phyloP scores from a whole-genome alignment of 2,329 filamentous ascomycete species.

The Xylaria polymorpha region DNA sequence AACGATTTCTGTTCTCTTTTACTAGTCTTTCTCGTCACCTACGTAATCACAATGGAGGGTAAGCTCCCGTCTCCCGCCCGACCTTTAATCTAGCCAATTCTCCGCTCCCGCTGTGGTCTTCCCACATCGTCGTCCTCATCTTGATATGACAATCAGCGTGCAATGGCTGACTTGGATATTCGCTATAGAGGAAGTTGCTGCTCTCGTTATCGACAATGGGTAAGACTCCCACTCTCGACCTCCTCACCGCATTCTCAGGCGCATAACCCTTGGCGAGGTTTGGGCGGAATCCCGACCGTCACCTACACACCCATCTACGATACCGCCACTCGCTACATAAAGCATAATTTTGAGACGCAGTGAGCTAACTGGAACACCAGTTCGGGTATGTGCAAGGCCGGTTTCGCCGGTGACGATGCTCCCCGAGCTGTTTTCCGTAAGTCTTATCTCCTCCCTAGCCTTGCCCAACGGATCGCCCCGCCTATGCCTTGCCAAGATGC shows the following conservation, averaged over 20 bases:
- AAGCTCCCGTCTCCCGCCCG: constrained; percentile 55
- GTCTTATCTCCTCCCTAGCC: constrained; percentile 58
- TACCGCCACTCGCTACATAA: not conserved
- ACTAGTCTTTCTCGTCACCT: constrained; percentile 49
- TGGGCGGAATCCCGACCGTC: constrained; percentile 24
- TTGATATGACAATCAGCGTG: constrained; percentile 29
- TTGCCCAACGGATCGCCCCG: constrained; percentile 53
- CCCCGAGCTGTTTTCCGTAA: constrained; percentile 99
- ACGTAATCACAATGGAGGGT: constrained; percentile 72
- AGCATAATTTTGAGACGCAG: not conserved
- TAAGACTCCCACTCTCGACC: constrained; percentile 69
- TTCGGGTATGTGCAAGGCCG: constrained; percentile 99
- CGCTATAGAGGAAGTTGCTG: constrained; percentile 96
- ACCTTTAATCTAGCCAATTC: constrained; percentile 33
- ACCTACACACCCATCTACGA: constrained; percentile 9
- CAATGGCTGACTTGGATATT: constrained; percentile 58
- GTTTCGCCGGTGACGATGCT: constrained; percentile 99
- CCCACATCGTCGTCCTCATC: constrained; percentile 27
- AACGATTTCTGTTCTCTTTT: constrained; percentile 40
- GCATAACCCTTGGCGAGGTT: constrained; percentile 37
- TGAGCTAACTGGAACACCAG: constrained; percentile 61
- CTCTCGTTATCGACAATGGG: constrained; percentile 99
- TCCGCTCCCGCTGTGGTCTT: constrained; percentile 22
- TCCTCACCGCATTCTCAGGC: constrained; percentile 53
- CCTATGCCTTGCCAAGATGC: constrained; percentile 49